Evolutionary conservation across 2,329 filamentous ascomycete species (phyloP), one percentile per base, ranked within the genome.

Genomic region (Fusarium virguliforme): DNA sequence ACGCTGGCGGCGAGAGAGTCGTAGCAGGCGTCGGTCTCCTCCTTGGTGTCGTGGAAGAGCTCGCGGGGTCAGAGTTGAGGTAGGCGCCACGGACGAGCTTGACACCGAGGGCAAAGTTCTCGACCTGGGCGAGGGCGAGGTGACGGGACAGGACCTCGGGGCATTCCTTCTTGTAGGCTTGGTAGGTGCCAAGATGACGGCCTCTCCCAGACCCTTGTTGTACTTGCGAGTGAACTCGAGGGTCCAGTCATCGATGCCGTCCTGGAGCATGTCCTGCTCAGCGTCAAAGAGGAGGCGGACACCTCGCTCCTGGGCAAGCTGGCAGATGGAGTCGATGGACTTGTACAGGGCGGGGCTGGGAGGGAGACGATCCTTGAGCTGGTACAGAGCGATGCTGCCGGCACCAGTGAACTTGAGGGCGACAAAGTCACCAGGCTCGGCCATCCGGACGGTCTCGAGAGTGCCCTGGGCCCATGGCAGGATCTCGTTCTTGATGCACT

Each of bases 201-300:
- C 91, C 60, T 86, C 85, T 34, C 87, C 87, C 9, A 77, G 92
- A 0, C 81, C 83, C 68, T 84, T 87, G 83, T 97, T 97, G 84
- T 93, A 95, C 77, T 88, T 89, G 74, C 89, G 88, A 84, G 94
- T 93, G 73, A 94, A 91, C n/a, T 87, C 82, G 55, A 96, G 81
- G 6, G 91, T 93, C 92, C 94, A 95, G 73, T 89, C 87, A 78
- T 96, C 91, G 67, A 97, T 95, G 8, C 94, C 94, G 6, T 87
- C 83, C 81, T 97, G 93, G 32, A 96, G 87, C 61, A 88, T 87
- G 62, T 91, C 90, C 80, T 97, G 94, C 81, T 98, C 95, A 2
- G 94, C 95, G 70, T 97, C 94, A 68, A 97, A 94, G 3, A 97
- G 88, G 1, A 98, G 86, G 4, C 89, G 87, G 3, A 97, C 89